phyloP scores from a whole-genome alignment of 2,329 filamentous ascomycete genomes.

The Colletotrichum sp. region DNA sequence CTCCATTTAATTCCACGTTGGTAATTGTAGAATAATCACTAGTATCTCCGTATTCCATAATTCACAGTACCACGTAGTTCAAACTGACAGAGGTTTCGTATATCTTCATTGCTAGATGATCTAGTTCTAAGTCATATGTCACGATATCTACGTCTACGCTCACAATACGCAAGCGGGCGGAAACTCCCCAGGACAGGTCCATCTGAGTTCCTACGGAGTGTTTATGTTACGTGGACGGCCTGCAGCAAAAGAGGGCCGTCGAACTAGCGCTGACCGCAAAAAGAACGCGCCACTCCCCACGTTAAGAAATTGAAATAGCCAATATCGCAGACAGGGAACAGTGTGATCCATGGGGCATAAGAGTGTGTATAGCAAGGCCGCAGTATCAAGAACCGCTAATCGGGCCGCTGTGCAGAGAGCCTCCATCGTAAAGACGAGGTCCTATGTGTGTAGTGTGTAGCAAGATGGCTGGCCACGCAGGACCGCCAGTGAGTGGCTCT shows the following conservation, averaged over 20 bases:
- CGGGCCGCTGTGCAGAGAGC: conserved; percentile 6
- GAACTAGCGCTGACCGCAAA: background rate
- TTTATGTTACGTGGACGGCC: conserved; percentile 6
- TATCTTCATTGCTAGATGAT: conserved; percentile 17
- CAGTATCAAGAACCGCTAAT: conserved; percentile 6
- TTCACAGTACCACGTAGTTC: background rate
- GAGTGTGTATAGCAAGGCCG: conserved; percentile 19
- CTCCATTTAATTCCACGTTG: too few relatives aligned
- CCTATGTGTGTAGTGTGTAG: conserved; percentile 7
- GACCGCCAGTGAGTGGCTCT: background rate
- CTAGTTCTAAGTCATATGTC: conserved; percentile 7
- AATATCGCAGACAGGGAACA: background rate
- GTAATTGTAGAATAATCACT: too few relatives aligned
- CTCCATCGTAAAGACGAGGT: conserved; percentile 10
- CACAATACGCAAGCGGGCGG: background rate
- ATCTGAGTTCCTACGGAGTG: background rate
- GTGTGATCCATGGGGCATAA: conserved; percentile 5
- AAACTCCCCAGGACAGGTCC: background rate
- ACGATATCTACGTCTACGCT: conserved; percentile 13
- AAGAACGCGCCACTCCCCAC: background rate
- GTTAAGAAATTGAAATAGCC: background rate
- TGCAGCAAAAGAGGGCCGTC: background rate
- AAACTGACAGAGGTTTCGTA: background rate
- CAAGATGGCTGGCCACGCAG: background rate
- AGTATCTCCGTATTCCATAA: too few relatives aligned